Conservation (phyloP, 225 moss, liverwort and hornwort genomes). For the Marchantia polymorpha region DNA sequence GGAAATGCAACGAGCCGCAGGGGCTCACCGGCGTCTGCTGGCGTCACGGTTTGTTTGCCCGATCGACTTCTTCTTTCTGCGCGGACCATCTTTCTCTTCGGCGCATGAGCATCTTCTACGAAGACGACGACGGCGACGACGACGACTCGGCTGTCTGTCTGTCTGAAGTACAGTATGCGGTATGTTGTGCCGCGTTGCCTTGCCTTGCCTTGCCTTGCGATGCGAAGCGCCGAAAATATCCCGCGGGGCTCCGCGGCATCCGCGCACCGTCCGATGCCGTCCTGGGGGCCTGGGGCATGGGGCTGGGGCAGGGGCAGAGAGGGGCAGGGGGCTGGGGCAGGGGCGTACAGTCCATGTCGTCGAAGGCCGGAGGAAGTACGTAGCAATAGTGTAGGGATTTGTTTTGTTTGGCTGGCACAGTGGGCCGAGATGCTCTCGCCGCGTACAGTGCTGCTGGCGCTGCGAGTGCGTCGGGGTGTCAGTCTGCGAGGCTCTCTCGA, state of each 20-base stretch:
- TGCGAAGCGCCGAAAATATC: background rate
- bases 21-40: background rate
- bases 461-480: background rate
- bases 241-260: too few relatives aligned
- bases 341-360: background rate
- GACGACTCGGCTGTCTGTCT: background rate
- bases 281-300: too few relatives aligned
- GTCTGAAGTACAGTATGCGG: constrained; percentile 12
- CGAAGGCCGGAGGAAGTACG: background rate
- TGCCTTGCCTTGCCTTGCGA: background rate
- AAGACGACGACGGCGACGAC: background rate
- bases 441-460: background rate
- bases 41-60: constrained; percentile 2
- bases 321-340: too few relatives aligned
- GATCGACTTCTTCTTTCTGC: constrained; percentile 1
- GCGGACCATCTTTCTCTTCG: background rate
- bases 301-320: too few relatives aligned
- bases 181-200: background rate
- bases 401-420: constrained; percentile 3
- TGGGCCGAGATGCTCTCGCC: background rate
- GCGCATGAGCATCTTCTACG: background rate
- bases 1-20: background rate
- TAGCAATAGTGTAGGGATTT: background rate
- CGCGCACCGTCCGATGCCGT: too few relatives aligned
- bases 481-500: background rate